Base-by-base conservation (phyloP, 495 filamentous ascomycete genomes). In the Chaetomium tenue region DNA sequence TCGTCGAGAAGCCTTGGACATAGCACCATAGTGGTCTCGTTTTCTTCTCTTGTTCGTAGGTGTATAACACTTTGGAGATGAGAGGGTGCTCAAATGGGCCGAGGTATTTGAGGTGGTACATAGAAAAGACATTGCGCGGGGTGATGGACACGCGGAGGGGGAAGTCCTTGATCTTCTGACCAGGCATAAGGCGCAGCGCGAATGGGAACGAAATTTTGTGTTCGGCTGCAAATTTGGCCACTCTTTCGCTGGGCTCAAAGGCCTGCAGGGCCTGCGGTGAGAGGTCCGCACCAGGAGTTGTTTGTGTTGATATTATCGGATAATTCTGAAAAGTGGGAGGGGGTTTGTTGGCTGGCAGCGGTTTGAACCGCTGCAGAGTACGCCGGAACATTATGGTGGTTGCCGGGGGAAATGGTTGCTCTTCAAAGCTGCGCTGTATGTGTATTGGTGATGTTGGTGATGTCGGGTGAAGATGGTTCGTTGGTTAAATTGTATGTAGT, bases 21-120 rank as follows among this genome's bases (percentile, higher is more conserved):
- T 73, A 74, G 75, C 79, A 81, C 86, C 86, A 89, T 8, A 89
- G 68, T 59, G 76, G 70, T 64, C 70, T 56, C n/a, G 72, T 55
- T 52, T 62, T 70, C 57, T 66, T 71, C 30, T 61, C 64, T 50
- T 76, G 28, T 12, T 25, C 58, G 63, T 76, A 76, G 22, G 67
- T 52, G 3, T 68, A 23, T 6, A 79, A 50, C 5, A 72, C 42
- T 42, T 66, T 68, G n/a, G 70, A 71, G 8, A 71, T 66, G 48
- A 78, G 70, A 5, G 75, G 72, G 44, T 78, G 76, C 59, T 72
- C 75, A 22, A 52, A 30, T 30, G 53, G 58, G 44, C 68, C 69
- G 48, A 80, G 65, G 56, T 75, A 77, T 40, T 65, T 70, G 61
- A 70, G 58, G 53, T 75, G 72, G 25, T 44, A 39, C 3, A 25